Evolutionary conservation across 2,329 filamentous ascomycete genomes (phyloP), one percentile per base, ranked within the genome.

Genomic region (Aspergillus piperis): DNA sequence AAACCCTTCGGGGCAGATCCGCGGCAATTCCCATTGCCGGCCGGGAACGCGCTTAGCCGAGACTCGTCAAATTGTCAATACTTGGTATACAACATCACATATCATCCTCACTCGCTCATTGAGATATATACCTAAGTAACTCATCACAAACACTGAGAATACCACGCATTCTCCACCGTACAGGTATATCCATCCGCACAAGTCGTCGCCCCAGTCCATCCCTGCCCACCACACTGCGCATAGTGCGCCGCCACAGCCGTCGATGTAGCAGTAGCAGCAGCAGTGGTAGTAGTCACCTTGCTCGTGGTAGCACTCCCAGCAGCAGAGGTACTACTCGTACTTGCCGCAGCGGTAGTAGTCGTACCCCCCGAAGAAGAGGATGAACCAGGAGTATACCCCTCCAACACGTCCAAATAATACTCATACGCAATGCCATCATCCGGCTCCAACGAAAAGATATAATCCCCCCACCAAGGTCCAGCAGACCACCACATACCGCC

Each of bases 401-500:
- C 62, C 56, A 74, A 58, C 54, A 71, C 66, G 17, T 62, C 59
- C 32, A 73, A 60, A 60, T 73, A 73, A 51, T 63, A 67, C n/a
- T 8, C 61, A 71, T 79, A 83, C 2, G 77, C 81, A 7, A 66
- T 64, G 0, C 81, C 81, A 61, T 58, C 71, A 3, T 75, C 69
- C 1, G 83, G 82, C 75, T 85, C 83, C 68, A 85, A 77, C 39
- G 67, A 75, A 50, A 74, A 83, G 30, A 82, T 80, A 59, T 83
- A 83, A 58, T 75, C 68, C 0, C 68, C 78, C 82, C 80, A 77
- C 75, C 73, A 85, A 1, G 83, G 83, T 0, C 83, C 83, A 10
- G 81, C 83, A 21, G 80, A 80, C 83, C 83, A 86, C 81, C 81
- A 85, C 2, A 80, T 48, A 0, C 76, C 81, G 5, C 83, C 83